A percentile compares a stretch with the other conserved stretches of the same genome.
phyloP scores from a whole-genome alignment of 257 asterid species.

The Przewalskia tangutica region DNA sequence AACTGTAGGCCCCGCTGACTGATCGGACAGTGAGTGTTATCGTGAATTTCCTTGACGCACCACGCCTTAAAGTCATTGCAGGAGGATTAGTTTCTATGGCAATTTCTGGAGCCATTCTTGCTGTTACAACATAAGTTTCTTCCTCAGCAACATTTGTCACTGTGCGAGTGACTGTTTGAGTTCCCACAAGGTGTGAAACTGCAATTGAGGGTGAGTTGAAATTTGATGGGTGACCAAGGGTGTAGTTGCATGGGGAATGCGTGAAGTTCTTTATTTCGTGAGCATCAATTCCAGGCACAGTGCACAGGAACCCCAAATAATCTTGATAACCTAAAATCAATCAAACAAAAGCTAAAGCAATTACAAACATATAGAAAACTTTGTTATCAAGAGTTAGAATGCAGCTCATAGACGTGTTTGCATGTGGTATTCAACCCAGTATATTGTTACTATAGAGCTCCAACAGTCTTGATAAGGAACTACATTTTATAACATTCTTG shows the following conservation, averaged over 20 bases:
- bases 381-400: background rate
- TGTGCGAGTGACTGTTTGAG: constrained; percentile 62
- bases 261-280: constrained; percentile 63
- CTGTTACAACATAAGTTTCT: constrained; percentile 79
- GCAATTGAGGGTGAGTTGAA: constrained; percentile 80
- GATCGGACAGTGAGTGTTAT: constrained; percentile 73
- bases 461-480: background rate
- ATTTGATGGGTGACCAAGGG: constrained; percentile 78
- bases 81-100: constrained; percentile 87
- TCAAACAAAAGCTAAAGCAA: constrained; percentile 6
- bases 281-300: constrained; percentile 68
- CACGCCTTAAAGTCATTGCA: constrained; percentile 89
- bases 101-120: constrained; percentile 81
- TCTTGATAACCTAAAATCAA: constrained; percentile 57
- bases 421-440: background rate
- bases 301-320: constrained; percentile 91
- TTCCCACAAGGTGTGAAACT: constrained; percentile 83
- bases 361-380: background rate
- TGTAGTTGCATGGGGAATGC: constrained; percentile 78
- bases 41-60: constrained; percentile 48
- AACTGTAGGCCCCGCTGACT: constrained; percentile 70
- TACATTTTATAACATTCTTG: background rate
- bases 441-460: background rate
- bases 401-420: background rate
- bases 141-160: constrained; percentile 80